A percentile compares a stretch with the other conserved stretches of the same genome.
phyloP scores from a whole-genome alignment of 116 monocot species.

The Iris pallida region DNA sequence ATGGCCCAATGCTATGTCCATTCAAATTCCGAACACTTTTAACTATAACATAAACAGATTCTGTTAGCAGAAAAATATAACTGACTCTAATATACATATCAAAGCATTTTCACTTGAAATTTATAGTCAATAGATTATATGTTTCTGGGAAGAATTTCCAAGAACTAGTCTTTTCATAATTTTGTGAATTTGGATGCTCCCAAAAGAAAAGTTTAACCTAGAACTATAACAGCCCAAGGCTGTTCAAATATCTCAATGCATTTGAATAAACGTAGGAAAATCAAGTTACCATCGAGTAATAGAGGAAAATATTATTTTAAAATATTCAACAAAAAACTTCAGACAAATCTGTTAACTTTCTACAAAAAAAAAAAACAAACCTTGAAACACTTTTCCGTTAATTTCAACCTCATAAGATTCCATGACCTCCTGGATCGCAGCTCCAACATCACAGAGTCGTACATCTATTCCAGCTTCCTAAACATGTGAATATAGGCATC shows the following conservation, averaged over 20 bases:
- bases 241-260: no score
- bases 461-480: slow-evolving; percentile 99
- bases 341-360: background rate
- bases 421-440: slow-evolving; percentile 98
- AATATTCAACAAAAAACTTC: background rate
- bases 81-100: background rate
- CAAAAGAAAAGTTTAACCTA: background rate
- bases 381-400: slow-evolving; percentile 90
- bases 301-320: background rate
- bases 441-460: slow-evolving; percentile 89
- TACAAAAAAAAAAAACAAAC: slow-evolving; percentile 27
- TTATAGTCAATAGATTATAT: background rate
- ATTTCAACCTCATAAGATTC: slow-evolving; percentile 98
- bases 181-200: background rate
- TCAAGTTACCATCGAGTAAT: no score
- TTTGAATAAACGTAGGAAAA: no score
- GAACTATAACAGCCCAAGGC: no score
- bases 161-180: background rate
- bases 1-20: slow-evolving; percentile 97
- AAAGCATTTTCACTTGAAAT: background rate
- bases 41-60: slow-evolving; percentile 28
- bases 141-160: background rate
- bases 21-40: slow-evolving; percentile 96
- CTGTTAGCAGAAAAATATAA: background rate
- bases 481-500: background rate